Evolutionary conservation across 495 filamentous ascomycete species (phyloP).

Genomic region (Penicillium taxi): DNA sequence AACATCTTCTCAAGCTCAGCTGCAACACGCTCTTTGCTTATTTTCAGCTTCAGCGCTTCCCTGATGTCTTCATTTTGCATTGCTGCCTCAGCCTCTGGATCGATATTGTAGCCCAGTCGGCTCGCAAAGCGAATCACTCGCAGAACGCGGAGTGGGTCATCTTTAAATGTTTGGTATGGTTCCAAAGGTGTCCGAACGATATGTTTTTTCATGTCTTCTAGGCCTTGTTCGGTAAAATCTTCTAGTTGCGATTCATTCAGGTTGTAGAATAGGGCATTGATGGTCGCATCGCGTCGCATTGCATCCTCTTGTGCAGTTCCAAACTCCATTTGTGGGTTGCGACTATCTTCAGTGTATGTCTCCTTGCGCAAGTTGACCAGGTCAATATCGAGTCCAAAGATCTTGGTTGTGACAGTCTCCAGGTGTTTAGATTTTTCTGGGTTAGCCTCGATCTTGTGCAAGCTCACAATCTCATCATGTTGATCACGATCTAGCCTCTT

Average conservation of each 20-base stretch:
- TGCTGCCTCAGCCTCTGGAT: slow-evolving; percentile 52
- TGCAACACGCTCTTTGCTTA: slow-evolving; percentile 81
- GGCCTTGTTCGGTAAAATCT: slow-evolving; percentile 69
- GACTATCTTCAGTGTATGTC: slow-evolving; percentile 74
- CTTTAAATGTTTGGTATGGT: slow-evolving; percentile 86
- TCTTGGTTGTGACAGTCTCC: slow-evolving; percentile 78
- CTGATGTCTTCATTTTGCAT: slow-evolving; percentile 73
- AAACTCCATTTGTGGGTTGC: slow-evolving; percentile 90
- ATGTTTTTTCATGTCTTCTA: slow-evolving; percentile 62
- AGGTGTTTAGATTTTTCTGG: slow-evolving; percentile 98
- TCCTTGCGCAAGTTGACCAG: slow-evolving; percentile 93
- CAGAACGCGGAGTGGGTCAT: slow-evolving; percentile 88
- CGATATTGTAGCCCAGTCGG: slow-evolving; percentile 70
- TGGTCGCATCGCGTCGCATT: slow-evolving; percentile 78
- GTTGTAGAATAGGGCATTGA: slow-evolving; percentile 97
- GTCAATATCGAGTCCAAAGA: slow-evolving; percentile 86
- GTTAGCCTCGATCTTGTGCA: slow-evolving; percentile 78
- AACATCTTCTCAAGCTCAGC: slow-evolving; percentile 88
- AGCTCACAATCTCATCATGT: slow-evolving; percentile 37
- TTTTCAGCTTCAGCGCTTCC: slow-evolving; percentile 73
- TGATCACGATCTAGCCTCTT: slow-evolving; percentile 22
- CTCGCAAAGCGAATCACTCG: slow-evolving; percentile 86
- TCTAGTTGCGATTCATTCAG: slow-evolving; percentile 66
- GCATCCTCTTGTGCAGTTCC: slow-evolving; percentile 89
- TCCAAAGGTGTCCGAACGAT: slow-evolving; percentile 82